phyloP scores from a whole-genome alignment of 495 filamentous ascomycete genomes.

The Tuber brumale region DNA sequence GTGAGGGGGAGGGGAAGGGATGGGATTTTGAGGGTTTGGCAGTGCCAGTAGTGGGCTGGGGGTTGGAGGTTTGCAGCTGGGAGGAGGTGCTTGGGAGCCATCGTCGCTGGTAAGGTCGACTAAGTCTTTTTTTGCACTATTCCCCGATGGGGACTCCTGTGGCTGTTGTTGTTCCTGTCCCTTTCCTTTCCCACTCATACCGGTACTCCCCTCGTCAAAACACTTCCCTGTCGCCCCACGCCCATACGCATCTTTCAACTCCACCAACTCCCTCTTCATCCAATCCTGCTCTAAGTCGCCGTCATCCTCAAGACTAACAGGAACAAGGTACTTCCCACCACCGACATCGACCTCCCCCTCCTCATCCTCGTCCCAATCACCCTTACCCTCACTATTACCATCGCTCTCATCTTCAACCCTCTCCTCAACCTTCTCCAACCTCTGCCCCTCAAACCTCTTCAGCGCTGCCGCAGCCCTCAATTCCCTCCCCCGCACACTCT shows the following conservation, averaged over 20 bases:
- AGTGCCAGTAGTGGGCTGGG: neutral
- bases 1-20: slow-evolving; percentile 2
- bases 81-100: slow-evolving; percentile 1
- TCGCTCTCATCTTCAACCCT: slow-evolving; percentile 29
- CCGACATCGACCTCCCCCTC: slow-evolving; percentile 52
- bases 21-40: neutral
- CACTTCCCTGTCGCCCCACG: slow-evolving; percentile 12
- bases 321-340: slow-evolving; percentile 56
- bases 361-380: slow-evolving; percentile 39
- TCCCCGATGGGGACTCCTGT: slow-evolving; percentile 5
- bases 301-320: slow-evolving; percentile 66
- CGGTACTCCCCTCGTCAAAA: slow-evolving; percentile 19
- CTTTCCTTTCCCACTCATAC: slow-evolving; percentile 3
- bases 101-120: slow-evolving; percentile 24
- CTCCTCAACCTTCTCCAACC: slow-evolving; percentile 43
- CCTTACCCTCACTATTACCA: slow-evolving; percentile 36
- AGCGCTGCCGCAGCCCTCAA: slow-evolving; percentile 69
- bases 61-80: neutral
- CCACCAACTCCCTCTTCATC: slow-evolving; percentile 55
- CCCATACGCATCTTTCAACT: slow-evolving; percentile 45
- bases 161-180: neutral
- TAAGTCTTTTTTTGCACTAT: slow-evolving; percentile 27
- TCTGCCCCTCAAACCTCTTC: slow-evolving; percentile 59
- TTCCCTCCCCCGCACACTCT: slow-evolving; percentile 63
- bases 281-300: slow-evolving; percentile 50